These are phyloP conservation scores for Bisporella sp. DNA, from an alignment of 2,329 filamentous ascomycete species.

Conservation along the genomic window DNA sequence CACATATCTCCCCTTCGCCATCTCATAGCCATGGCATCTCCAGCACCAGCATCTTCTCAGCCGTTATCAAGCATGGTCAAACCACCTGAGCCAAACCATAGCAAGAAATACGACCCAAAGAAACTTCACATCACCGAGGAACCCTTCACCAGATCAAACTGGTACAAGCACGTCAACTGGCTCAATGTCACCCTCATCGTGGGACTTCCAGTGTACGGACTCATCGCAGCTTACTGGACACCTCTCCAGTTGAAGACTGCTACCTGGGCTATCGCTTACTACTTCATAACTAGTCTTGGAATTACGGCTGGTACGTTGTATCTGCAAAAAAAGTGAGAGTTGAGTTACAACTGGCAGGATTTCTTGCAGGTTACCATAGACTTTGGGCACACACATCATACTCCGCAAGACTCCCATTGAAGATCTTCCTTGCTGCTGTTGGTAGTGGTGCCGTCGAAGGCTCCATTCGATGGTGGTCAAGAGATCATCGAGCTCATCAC, in stretches of 20 bases:
- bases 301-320: conserved; percentile 64
- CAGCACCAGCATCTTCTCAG: conserved; percentile 10
- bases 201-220: not conserved
- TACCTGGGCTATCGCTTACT: conserved; percentile 67
- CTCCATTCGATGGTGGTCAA: conserved; percentile 80
- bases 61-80: conserved; percentile 19
- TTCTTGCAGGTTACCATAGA: conserved; percentile 60
- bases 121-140: conserved; percentile 84
- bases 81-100: conserved; percentile 20
- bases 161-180: not conserved
- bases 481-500: conserved; percentile 79
- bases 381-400: conserved; percentile 81
- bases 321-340: not conserved
- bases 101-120: conserved; percentile 44
- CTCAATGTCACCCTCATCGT: not conserved
- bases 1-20: no score
- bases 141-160: conserved; percentile 68
- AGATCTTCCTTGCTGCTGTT: conserved; percentile 70
- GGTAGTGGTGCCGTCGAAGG: conserved; percentile 78
- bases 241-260: conserved; percentile 63
- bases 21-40: conserved; percentile 18
- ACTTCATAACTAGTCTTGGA: conserved; percentile 73
- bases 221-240: conserved; percentile 37
- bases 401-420: conserved; percentile 65
- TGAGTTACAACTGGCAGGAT: not conserved